A percentile compares a stretch with the other conserved stretches of the same genome.
These are phyloP conservation scores for Mortierella sp. DNA, from an alignment of 371 early-diverging fungal species.

Conservation along the genomic window DNA sequence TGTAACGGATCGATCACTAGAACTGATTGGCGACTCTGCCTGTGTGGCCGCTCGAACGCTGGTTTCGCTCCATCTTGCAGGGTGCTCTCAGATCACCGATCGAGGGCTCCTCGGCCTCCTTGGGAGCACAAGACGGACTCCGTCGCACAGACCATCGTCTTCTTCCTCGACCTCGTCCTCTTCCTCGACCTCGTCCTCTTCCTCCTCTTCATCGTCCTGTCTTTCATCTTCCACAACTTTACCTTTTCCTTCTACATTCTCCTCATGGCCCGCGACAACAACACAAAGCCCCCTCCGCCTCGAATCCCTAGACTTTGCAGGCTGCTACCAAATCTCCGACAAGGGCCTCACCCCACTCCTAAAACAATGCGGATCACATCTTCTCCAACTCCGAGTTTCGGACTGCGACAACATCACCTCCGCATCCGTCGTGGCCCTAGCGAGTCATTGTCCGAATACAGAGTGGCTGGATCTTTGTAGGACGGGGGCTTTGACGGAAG, in stretches of 20 bases:
- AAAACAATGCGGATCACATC: slow-evolving; percentile 30
- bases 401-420: slow-evolving; percentile 44
- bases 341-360: slow-evolving; percentile 30
- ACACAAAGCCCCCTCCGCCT: slow-evolving; percentile 1
- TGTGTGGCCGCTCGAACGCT: slow-evolving; percentile 30
- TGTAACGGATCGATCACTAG: slow-evolving; percentile 46
- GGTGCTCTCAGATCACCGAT: slow-evolving; percentile 56
- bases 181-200: too few species aligned
- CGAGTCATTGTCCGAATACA: slow-evolving; percentile 36
- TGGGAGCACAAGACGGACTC: background rate
- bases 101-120: slow-evolving; percentile 40
- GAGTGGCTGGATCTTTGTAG: slow-evolving; percentile 56
- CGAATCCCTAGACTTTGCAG: slow-evolving; percentile 50
- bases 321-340: slow-evolving; percentile 44
- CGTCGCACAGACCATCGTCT: background rate
- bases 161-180: background rate
- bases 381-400: slow-evolving; percentile 46
- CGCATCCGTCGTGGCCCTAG: slow-evolving; percentile 22
- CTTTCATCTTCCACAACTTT: background rate
- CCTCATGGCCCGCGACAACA: background rate
- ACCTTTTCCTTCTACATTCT: background rate
- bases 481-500: slow-evolving; percentile 37
- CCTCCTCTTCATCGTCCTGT: background rate
- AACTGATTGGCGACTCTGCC: slow-evolving; percentile 24
- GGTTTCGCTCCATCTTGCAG: slow-evolving; percentile 50